Evolutionary conservation across 2,329 filamentous ascomycete species (phyloP).

Genomic region (Fulvia fulva): DNA sequence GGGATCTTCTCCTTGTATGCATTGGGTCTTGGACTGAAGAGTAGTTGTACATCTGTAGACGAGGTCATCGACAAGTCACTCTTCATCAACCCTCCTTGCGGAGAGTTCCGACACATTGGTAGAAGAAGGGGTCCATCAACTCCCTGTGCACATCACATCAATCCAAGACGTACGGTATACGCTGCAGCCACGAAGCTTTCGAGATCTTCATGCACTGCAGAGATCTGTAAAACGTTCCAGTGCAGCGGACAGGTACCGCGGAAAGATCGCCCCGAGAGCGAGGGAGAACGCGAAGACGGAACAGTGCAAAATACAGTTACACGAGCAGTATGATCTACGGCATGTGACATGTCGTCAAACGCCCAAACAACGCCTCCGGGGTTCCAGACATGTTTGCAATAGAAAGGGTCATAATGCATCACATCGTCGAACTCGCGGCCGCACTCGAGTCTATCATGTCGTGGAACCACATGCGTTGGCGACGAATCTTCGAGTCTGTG

Average conservation of each 20-base stretch:
- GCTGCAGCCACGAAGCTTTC: not conserved
- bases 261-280: not conserved
- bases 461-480: constrained; percentile 17
- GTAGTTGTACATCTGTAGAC: not conserved
- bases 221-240: not conserved
- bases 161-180: not conserved
- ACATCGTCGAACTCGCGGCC: constrained; percentile 1
- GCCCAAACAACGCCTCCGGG: not conserved
- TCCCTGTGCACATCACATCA: not conserved
- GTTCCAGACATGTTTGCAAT: not conserved
- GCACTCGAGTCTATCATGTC: constrained; percentile 2
- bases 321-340: not conserved
- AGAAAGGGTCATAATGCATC: constrained; percentile 2
- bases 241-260: not conserved
- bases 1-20: not conserved
- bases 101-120: too few relatives aligned
- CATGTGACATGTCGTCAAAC: constrained; percentile 1
- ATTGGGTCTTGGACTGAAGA: not conserved
- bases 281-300: not conserved
- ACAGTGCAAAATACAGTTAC: not conserved
- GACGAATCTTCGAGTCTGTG: constrained; percentile 25
- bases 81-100: not conserved
- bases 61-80: not conserved
- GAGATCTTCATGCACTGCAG: not conserved
- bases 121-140: not conserved